Evolutionary conservation across 2,329 filamentous ascomycete genomes (phyloP), one percentile per base, ranked within the genome.

Genomic region (Phyllosticta citriasiana): DNA sequence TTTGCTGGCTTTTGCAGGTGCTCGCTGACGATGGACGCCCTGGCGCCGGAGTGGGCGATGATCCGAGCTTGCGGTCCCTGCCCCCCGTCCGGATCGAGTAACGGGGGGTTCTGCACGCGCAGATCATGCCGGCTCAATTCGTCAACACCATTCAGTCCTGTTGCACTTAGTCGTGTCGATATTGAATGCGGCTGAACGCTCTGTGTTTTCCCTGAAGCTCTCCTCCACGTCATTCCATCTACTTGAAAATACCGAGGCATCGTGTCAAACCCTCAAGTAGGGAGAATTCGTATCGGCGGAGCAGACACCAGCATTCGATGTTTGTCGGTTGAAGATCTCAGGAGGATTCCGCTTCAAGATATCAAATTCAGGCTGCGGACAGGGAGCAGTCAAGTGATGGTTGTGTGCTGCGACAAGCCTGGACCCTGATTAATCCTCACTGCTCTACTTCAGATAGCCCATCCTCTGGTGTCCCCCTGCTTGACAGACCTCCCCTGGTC

Each of bases 1-100:
- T 60, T 60, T 55, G 53, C 53, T 60, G 58, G 53, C 58, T 56
- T 60, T 59, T 54, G 51, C 57, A 30, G 27, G 16, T 47, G 40
- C 40, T 14, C 40, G 40, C 57, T 59, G 40, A 26, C 19, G 40
- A n/a, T 47, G 40, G 40, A 47, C 40, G 40, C 40, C 40, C 40
- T 47, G 40, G 40, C 40, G 40, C 40, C 40, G 40, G 40, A 47
- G 40, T 47, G 40, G 16, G 40, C 40, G 40, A 47, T 47, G 40
- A 47, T 47, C 40, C 40, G 40, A 47, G 33, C 33, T 40, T 40
- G 33, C 33, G 33, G 33, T 40, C 40, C 40, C 40, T 47, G 40
- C 40, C 40, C 40, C 40, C 40, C 33, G 40, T 47, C 40, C 40
- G 40, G 40, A 47, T 47, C 40, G 40, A 47, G 40, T 47, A 47